phyloP scores from a whole-genome alignment of 768 basidiomycete genomes.

The Clavulina sp. region DNA sequence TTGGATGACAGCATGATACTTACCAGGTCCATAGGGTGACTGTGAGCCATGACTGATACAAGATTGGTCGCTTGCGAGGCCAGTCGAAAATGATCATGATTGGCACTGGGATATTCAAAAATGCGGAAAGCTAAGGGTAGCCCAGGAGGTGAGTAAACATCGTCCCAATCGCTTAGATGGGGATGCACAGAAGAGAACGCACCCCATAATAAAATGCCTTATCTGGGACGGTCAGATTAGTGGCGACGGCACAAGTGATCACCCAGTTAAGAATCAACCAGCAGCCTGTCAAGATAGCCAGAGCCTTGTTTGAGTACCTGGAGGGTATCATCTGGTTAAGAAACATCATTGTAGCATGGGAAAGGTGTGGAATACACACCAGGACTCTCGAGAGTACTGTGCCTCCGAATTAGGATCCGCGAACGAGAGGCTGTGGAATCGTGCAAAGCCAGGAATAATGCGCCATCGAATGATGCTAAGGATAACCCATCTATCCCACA shows the following conservation, averaged over 20 bases:
- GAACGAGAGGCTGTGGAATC: slow-evolving; percentile 4
- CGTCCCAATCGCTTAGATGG: slow-evolving; percentile 5
- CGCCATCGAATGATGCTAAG: slow-evolving; percentile 1
- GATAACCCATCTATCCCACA: background rate
- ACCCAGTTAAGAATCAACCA: slow-evolving; percentile 10
- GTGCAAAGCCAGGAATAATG: background rate
- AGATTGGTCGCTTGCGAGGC: slow-evolving; percentile 12
- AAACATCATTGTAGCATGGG: background rate
- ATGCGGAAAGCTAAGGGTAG: too few relatives aligned
- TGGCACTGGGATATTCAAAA: slow-evolving; percentile 18
- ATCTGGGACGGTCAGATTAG: background rate
- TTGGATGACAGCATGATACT: background rate
- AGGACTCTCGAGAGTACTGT: slow-evolving; percentile 7
- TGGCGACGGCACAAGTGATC: background rate
- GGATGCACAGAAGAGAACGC: background rate
- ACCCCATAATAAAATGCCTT: slow-evolving; percentile 10
- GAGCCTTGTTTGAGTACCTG: background rate
- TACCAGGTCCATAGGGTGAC: slow-evolving; percentile 15
- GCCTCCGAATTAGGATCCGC: slow-evolving; percentile 1
- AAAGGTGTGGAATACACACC: background rate
- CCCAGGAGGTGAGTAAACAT: slow-evolving; percentile 12
- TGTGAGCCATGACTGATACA: slow-evolving; percentile 18
- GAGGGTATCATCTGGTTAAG: background rate
- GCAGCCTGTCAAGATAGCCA: background rate
- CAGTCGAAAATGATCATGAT: slow-evolving; percentile 19